Conservation (phyloP, 306 rosid species). For the Quercus rubra region DNA sequence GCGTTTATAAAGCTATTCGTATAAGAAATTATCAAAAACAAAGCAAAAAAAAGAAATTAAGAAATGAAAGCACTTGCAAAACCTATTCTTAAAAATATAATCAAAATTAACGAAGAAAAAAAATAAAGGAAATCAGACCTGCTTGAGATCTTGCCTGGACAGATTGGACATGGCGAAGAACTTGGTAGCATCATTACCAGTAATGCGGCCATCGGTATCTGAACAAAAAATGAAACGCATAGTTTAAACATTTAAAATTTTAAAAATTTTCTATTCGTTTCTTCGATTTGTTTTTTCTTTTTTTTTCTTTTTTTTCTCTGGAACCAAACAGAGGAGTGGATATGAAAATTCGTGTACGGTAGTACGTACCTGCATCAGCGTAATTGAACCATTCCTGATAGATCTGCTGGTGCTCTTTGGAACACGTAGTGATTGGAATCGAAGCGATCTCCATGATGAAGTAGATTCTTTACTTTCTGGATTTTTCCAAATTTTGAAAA, state of each 20-base stretch:
- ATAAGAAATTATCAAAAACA: too few species aligned
- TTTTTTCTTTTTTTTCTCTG: background rate
- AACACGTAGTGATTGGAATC: slow-evolving; percentile 38
- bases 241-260: background rate
- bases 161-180: slow-evolving; percentile 70
- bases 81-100: background rate
- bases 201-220: slow-evolving; percentile 91
- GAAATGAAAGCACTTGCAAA: background rate
- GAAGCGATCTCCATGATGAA: slow-evolving; percentile 62
- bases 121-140: slow-evolving; percentile 39
- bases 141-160: slow-evolving; percentile 80
- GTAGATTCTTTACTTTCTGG: too few species aligned
- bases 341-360: background rate
- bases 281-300: too few species aligned
- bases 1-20: too few species aligned
- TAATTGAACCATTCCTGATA: slow-evolving; percentile 77
- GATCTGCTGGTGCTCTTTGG: slow-evolving; percentile 53
- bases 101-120: background rate
- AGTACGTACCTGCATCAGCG: slow-evolving; percentile 72
- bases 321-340: slow-evolving; percentile 1
- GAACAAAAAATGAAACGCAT: slow-evolving; percentile 15
- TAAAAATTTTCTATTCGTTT: background rate
- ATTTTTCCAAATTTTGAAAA: too few species aligned
- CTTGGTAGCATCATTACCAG: slow-evolving; percentile 76
- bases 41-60: background rate